Base-by-base conservation (phyloP, 345 rosid species). In the Rhizophora apiculata region DNA sequence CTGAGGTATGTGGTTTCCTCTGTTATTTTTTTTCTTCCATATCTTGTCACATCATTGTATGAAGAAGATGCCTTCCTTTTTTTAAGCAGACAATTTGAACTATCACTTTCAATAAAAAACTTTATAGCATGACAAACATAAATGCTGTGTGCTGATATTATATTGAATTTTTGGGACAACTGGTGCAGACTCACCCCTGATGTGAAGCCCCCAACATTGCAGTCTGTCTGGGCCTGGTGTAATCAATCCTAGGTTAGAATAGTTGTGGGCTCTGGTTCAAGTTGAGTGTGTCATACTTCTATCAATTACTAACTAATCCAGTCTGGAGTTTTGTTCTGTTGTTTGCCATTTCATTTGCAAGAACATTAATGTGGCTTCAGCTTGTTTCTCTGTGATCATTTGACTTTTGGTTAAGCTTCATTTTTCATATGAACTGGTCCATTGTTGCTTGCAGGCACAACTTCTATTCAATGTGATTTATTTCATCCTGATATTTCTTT, bases 1-100 rank as follows among this genome's bases (percentile, higher is more conserved):
- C 96, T 32, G 99, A 96, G 98, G 99, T 92, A 86, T 26, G 76
- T 64, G 58, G 63, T 26, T 53, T 62, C 21, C 21, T 48, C 3
- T 22, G 30, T 22, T 67, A 51, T 49, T 22, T 30, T 57, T 57
- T 46, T 1, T 30, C 31, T 2, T 63, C 24, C 65, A 49, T 31
- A 51, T 13, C 18, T 24, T 31, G 59, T 60, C 60, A 49, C 29
- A 60, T 52, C 9, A 60, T 39, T 5, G 19, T 58, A 29, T 21
- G 22, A 31, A 21, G 21, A 29, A n/a, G 19, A 21, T 11, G 8
- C 49, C 2, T 22, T 2, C 36, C n/a, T 3, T 22, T 52, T 34
- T 20, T 19, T 61, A 49, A 27, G 60, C 64, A 4, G 6, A 69
- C 18, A 62, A 15, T 67, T 67, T 16, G 11, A 21, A 6, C 21